phyloP scores from a whole-genome alignment of 192 early-diverging fungal genomes.

The Pilaira anomala region DNA sequence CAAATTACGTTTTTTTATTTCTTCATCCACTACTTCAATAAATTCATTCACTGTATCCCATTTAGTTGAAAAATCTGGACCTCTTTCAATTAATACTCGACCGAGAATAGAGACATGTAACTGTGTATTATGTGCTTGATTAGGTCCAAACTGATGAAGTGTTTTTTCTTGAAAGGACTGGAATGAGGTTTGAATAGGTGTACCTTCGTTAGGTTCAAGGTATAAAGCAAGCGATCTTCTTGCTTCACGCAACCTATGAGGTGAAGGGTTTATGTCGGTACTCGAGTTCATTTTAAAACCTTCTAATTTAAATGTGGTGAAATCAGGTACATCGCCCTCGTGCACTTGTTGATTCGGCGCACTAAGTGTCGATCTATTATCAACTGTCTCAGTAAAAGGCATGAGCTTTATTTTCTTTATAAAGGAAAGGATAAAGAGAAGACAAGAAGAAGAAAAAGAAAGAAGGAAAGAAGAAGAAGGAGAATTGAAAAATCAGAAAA shows the following conservation, averaged over 20 bases:
- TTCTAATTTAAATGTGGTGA: constrained; percentile 30
- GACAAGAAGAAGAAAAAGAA: background rate
- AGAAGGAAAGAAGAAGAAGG: background rate
- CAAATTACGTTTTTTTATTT: background rate
- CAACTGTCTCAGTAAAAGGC: constrained; percentile 10
- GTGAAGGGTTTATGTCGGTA: constrained; percentile 13
- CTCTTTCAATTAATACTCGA: constrained; percentile 24
- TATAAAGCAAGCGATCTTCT: constrained; percentile 26
- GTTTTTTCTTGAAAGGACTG: constrained; percentile 32
- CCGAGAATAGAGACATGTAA: constrained; percentile 29
- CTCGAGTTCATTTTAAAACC: constrained; percentile 5
- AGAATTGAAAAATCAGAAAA: background rate
- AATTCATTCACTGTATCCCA: constrained; percentile 33
- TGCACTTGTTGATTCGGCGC: background rate
- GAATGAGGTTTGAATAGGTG: constrained; percentile 20
- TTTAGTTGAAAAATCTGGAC: constrained; percentile 17
- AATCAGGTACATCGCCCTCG: constrained; percentile 6
- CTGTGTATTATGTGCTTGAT: constrained; percentile 32
- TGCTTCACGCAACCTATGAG: constrained; percentile 32
- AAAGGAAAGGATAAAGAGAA: too few relatives aligned
- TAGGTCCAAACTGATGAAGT: constrained; percentile 30
- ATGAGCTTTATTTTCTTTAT: background rate
- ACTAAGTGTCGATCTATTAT: constrained; percentile 13
- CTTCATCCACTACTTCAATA: constrained; percentile 23
- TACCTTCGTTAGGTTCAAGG: constrained; percentile 22